These are phyloP conservation scores for Phytophthora aleatoria DNA, from an alignment of 352 stramenopile species.

Conservation along the genomic window DNA sequence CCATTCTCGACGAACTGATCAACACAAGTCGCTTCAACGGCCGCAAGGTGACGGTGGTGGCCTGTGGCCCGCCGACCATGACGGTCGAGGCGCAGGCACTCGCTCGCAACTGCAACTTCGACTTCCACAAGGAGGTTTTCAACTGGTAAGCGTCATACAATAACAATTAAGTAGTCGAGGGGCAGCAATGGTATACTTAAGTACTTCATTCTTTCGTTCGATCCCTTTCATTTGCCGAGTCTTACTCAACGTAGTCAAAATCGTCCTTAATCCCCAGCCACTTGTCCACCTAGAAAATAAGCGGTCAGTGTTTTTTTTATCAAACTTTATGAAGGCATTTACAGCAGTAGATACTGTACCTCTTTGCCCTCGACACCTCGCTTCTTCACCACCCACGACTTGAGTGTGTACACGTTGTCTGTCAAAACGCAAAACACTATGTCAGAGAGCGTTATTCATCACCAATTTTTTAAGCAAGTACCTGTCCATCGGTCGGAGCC, in stretches of 20 bases:
- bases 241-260: slow-evolving; percentile 85
- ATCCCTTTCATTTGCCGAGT: not conserved
- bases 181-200: slow-evolving; percentile 25
- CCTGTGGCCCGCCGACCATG: slow-evolving; percentile 77
- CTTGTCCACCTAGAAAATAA: slow-evolving; percentile 67
- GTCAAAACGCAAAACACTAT: not conserved
- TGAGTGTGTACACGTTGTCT: slow-evolving; percentile 87
- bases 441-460: not conserved
- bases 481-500: slow-evolving; percentile 81
- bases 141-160: slow-evolving; percentile 54
- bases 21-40: slow-evolving; percentile 70
- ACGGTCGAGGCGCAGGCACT: slow-evolving; percentile 67
- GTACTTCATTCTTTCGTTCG: slow-evolving; percentile 10
- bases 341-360: slow-evolving; percentile 26
- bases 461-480: slow-evolving; percentile 14
- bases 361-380: slow-evolving; percentile 64
- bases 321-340: not conserved
- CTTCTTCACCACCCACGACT: slow-evolving; percentile 84
- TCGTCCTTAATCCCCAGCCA: slow-evolving; percentile 88
- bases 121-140: slow-evolving; percentile 89
- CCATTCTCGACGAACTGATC: slow-evolving; percentile 72
- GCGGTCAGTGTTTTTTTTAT: not conserved
- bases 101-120: slow-evolving; percentile 66
- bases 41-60: slow-evolving; percentile 68
- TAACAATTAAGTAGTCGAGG: slow-evolving; percentile 16